Evolutionary conservation across 2,329 filamentous ascomycete genomes (phyloP), one percentile per base, ranked within the genome.

Genomic region (Botrytis fabae): DNA sequence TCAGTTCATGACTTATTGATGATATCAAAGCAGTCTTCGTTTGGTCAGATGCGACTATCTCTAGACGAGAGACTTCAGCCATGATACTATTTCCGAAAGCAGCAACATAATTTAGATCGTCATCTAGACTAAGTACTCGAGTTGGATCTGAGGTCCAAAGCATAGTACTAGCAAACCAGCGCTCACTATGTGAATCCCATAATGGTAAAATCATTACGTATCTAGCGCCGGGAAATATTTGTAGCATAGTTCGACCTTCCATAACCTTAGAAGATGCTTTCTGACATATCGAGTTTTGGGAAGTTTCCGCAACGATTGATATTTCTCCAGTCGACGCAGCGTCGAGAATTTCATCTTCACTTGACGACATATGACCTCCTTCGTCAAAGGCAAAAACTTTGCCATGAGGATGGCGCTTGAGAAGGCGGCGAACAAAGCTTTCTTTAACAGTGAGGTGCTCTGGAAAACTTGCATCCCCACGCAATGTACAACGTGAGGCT

Each of bases 1-100:
- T 82, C 6, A 89, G 78, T 70, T 89, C 87, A 76, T 89, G 87
- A 60, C 85, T 87, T 74, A 89, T 87, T 40, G 85, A 87, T 1
- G 85, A 86, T 48, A 89, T 87, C 73, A 89, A 88, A 9, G 86
- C 86, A 0, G 84, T 84, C 76, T 89, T 89, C 28, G 86, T 85
- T 12, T 81, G 82, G 71, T 86, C 84, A 12, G 83, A 84, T 42
- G 83, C 84, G 16, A 85, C 77, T 1, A 85, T 85, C 69, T 88
- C 85, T 44, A 88, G 81, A 28, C 86, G 83, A 1, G 84, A 84
- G 2, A 88, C 80, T 74, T 89, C 85, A 20, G 84, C 84, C 83
- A 89, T 89, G 69, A 85, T 86, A 42, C 83, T 84, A 62, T 85
- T 84, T 12, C 83, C 83, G 72, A 86, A 85, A 18, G 83, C 82